These are phyloP conservation scores for Ammopiptanthus mongolicus DNA, from an alignment of 306 rosid genomes.

Conservation along the genomic window DNA sequence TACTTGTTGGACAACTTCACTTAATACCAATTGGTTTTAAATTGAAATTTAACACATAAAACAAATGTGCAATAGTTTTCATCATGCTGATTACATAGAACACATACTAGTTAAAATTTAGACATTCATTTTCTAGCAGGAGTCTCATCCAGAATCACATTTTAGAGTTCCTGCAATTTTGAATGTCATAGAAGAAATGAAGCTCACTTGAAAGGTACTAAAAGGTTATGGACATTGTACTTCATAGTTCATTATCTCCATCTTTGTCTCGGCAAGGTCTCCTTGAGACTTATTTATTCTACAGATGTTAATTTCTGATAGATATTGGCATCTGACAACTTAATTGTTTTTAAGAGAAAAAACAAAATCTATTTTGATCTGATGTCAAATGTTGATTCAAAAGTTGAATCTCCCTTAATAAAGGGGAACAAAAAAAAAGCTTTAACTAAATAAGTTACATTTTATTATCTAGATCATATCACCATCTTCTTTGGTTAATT, in stretches of 20 bases:
- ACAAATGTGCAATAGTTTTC: too few species aligned
- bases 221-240: not conserved
- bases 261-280: not conserved
- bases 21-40: too few species aligned
- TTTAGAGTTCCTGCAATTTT: slow-evolving; percentile 85
- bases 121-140: slow-evolving; percentile 42
- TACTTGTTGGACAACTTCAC: too few species aligned
- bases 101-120: too few species aligned
- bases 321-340: not conserved
- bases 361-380: not conserved
- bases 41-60: too few species aligned
- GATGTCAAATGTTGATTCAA: not conserved
- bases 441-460: slow-evolving; percentile 6
- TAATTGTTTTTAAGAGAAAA: not conserved
- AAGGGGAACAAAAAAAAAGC: not conserved
- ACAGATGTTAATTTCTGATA: not conserved
- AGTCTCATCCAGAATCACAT: slow-evolving; percentile 95
- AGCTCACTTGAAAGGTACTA: slow-evolving; percentile 72
- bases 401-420: not conserved
- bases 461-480: slow-evolving; percentile 1
- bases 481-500: not conserved
- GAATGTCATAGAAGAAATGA: slow-evolving; percentile 54
- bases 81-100: too few species aligned
- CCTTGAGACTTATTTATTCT: not conserved
- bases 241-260: not conserved